These are phyloP conservation scores for Plasmodium sp. DNA, from an alignment of 169 alveolate species.

Conservation along the genomic window DNA sequence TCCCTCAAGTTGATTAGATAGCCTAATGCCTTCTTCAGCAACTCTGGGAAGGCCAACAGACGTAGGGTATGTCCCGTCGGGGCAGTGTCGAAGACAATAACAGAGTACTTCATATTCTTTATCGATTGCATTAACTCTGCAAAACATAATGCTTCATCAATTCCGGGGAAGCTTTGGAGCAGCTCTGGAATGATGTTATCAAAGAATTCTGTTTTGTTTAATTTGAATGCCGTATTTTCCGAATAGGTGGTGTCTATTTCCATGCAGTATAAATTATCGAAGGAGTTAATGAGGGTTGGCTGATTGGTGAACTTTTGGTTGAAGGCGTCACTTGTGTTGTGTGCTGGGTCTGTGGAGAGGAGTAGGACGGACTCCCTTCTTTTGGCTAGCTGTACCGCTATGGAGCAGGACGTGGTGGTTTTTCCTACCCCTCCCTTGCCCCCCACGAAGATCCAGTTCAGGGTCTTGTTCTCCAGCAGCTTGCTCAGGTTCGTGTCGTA, in stretches of 20 bases:
- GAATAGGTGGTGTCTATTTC: constrained; percentile 93
- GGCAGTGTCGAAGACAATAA: constrained; percentile 98
- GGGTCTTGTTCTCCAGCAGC: constrained; percentile 77
- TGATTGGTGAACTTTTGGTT: constrained; percentile 95
- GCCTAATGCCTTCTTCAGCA: constrained; percentile 94
- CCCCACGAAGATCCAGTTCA: constrained; percentile 99
- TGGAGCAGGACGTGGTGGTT: constrained; percentile 97
- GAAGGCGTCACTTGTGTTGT: constrained; percentile 98
- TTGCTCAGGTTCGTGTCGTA: constrained; percentile 48
- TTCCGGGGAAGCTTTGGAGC: constrained; percentile 97
- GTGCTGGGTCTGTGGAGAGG: constrained; percentile 99
- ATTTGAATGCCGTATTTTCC: constrained; percentile 83
- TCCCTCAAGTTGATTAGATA: constrained; percentile 91
- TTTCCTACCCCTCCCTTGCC: constrained; percentile 99
- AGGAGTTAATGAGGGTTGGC: constrained; percentile 96
- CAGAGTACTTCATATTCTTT: constrained; percentile 93
- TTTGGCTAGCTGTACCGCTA: constrained; percentile 94
- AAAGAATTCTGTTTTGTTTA: constrained; percentile 78
- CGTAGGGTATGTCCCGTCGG: constrained; percentile 99
- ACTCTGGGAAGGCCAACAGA: constrained; percentile 96
- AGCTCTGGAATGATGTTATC: constrained; percentile 91
- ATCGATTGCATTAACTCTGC: constrained; percentile 97
- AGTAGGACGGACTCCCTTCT: constrained; percentile 95
- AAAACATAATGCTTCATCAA: constrained; percentile 98
- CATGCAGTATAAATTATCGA: constrained; percentile 95